These are phyloP conservation scores for Fusarium odoratissimum DNA, from an alignment of 2,329 filamentous ascomycete genomes.

Conservation along the genomic window DNA sequence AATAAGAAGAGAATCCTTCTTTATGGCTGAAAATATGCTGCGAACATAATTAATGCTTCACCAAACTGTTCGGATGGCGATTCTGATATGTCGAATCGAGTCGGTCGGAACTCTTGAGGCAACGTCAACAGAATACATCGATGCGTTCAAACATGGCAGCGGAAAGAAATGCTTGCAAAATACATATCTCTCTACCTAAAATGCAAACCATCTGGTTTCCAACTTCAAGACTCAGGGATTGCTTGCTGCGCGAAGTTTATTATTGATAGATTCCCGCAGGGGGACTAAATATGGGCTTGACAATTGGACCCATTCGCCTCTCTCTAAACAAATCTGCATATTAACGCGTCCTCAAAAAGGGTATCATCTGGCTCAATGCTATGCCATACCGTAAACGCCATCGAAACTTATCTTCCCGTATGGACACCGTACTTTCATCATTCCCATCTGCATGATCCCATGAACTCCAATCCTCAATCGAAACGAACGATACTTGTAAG, in stretches of 20 bases:
- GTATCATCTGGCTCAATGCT: slow-evolving; percentile 33
- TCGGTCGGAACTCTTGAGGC: neutral
- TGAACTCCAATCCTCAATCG: slow-evolving; percentile 7
- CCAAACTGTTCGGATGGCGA: neutral
- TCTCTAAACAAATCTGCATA: neutral
- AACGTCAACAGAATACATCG: neutral
- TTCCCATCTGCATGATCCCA: neutral
- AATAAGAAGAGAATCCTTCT: neutral
- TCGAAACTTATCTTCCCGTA: neutral
- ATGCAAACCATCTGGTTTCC: neutral
- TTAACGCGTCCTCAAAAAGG: slow-evolving; percentile 26
- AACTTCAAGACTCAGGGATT: neutral
- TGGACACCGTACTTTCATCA: neutral
- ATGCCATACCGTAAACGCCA: slow-evolving; percentile 36
- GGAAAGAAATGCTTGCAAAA: neutral
- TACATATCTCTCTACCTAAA: neutral
- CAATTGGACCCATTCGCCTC: neutral
- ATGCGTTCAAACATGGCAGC: neutral
- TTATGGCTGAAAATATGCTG: neutral
- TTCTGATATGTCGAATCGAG: neutral
- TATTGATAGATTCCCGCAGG: neutral
- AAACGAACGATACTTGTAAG: neutral
- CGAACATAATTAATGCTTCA: neutral
- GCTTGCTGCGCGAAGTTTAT: neutral
- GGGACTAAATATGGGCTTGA: neutral